phyloP scores from a whole-genome alignment of 129 eudicot genomes.

The Lonicera japonica region DNA sequence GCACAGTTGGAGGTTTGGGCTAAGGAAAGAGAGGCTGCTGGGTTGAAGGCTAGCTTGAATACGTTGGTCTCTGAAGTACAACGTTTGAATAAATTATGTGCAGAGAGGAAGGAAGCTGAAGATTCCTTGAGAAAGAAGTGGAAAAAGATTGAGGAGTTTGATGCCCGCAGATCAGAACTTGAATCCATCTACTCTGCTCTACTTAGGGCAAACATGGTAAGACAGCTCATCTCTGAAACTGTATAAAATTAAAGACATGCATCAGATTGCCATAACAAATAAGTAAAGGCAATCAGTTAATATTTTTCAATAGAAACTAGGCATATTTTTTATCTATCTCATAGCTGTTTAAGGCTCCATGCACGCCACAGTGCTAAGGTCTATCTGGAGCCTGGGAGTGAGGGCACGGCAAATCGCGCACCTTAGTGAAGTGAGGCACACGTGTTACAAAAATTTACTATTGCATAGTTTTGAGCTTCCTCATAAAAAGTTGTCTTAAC shows the following conservation, averaged over 20 bases:
- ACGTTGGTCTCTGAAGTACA: conserved; percentile 75
- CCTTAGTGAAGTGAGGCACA: too few species aligned
- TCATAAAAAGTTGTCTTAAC: too few species aligned
- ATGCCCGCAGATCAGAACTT: conserved; percentile 88
- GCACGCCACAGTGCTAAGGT: too few species aligned
- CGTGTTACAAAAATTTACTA: too few species aligned
- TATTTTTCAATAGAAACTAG: too few species aligned
- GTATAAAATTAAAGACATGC: not conserved
- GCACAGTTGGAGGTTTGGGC: conserved; percentile 85
- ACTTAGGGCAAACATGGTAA: conserved; percentile 71
- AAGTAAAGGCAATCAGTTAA: not conserved
- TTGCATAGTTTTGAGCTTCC: too few species aligned
- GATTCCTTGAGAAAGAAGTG: conserved; percentile 76
- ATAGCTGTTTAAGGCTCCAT: too few species aligned
- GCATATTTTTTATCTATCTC: too few species aligned
- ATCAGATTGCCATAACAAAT: not conserved
- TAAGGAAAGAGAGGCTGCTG: conserved; percentile 95
- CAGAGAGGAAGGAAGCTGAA: conserved; percentile 88
- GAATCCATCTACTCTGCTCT: conserved; percentile 60
- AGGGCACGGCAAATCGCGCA: too few species aligned
- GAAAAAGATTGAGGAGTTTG: conserved; percentile 97
- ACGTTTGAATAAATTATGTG: conserved; percentile 65
- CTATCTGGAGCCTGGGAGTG: too few species aligned
- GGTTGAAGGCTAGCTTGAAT: conserved; percentile 74
- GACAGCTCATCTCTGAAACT: conserved; percentile 8